Evolutionary conservation across 164 flowering plant species (phyloP).

Genomic region (Sedum album): DNA sequence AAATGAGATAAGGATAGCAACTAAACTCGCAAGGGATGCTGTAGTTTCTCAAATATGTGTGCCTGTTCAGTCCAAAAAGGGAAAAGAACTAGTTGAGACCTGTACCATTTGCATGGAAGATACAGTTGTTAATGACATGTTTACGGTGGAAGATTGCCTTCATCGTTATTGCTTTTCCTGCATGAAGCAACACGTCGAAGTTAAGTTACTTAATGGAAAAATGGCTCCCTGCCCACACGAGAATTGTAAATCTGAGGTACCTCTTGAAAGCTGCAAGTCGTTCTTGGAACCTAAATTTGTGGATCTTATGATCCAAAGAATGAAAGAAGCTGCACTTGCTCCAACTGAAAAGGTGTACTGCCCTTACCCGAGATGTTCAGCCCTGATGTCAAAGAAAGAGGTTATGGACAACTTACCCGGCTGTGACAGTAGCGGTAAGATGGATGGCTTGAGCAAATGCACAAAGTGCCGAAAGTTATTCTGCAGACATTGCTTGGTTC

Average conservation of each 20-base stretch:
- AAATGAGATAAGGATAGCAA: conserved; percentile 42
- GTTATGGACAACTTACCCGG: conserved; percentile 21
- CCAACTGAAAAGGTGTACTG: conserved; percentile 67
- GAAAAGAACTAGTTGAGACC: conserved; percentile 26
- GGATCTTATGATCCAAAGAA: conserved; percentile 45
- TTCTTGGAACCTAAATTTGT: conserved; percentile 49
- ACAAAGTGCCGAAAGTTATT: conserved; percentile 45
- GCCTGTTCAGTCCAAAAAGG: conserved; percentile 17
- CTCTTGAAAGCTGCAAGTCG: conserved; percentile 41
- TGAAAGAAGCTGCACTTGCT: conserved; percentile 63
- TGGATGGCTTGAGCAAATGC: conserved; percentile 44
- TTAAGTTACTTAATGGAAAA: conserved; percentile 55
- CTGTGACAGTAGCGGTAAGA: conserved; percentile 12
- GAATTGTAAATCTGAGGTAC: conserved; percentile 47
- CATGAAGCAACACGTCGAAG: conserved; percentile 81
- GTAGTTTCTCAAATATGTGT: conserved; percentile 43
- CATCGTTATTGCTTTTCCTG: conserved; percentile 76
- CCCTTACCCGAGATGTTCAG: conserved; percentile 78
- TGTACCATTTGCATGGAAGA: conserved; percentile 81
- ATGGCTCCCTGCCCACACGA: conserved; percentile 68
- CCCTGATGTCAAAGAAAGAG: conserved; percentile 62
- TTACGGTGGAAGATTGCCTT: conserved; percentile 49
- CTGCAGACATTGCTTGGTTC: conserved; percentile 68
- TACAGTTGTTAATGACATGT: conserved; percentile 32
- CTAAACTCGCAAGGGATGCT: conserved; percentile 63